Base-by-base conservation (phyloP, 2,329 filamentous ascomycete genomes). In the Saccharata proteae region DNA sequence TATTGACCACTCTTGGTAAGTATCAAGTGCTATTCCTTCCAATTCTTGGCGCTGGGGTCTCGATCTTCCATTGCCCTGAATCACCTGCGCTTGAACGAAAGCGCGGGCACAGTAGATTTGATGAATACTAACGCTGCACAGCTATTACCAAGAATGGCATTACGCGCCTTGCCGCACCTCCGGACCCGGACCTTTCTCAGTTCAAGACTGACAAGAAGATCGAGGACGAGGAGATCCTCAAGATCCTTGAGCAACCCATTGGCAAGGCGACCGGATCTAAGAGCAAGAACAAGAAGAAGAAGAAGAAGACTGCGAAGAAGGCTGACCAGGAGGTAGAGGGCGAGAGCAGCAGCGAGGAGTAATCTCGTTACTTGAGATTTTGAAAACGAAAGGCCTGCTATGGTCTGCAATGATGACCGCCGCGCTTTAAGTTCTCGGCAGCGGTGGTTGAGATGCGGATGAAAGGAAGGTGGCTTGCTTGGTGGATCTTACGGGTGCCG, bases 161-260 rank as follows among this genome's bases (percentile, higher is more conserved):
- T 49, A 84, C 80, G 52, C 83, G 82, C 63, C 66, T 98, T 36
- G 77, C 83, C 47, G 77, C 72, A 16, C 78, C 90, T 19, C 75
- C 81, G 39, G 57, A 77, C 14, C 69, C 80, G 41, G 84, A 96
- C 52, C 57, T 90, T 39, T 72, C 69, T 54, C 85, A 86, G 66
- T 74, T 79, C 69, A 80, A 93, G 72, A 79, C 83, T 19, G 86
- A 96, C 59, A 96, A 96, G 74, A 94, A 94, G 73, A 93, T 98
- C 51, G 79, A 77, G 43, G 88, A 96, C 43, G 84, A 93, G 65
- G 88, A 96, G 64, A 71, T 98, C 43, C 75, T 96, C 47, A 83
- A 90, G 69, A 88, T 96, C 42, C 71, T 98, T 30, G 85, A 90
- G 63, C 81, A 82, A 59, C 88, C 88, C 18, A 62, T 93, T 47